These are phyloP conservation scores for Rhizopogon vesiculosus DNA, from an alignment of 768 basidiomycete genomes.

Conservation along the genomic window DNA sequence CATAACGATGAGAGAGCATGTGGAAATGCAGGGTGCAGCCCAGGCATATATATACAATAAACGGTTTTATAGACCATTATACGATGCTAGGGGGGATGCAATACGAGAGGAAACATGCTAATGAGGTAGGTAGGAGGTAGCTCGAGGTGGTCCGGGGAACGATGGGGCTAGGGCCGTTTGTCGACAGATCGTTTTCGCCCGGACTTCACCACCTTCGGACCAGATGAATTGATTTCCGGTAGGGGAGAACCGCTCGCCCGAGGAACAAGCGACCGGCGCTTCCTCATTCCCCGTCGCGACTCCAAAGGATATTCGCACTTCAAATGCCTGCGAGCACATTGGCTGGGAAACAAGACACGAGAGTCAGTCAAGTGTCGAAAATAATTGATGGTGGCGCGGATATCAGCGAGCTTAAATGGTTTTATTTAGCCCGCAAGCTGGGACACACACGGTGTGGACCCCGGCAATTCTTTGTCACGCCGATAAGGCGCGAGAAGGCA, in stretches of 20 bases:
- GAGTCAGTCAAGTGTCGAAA: slow-evolving; percentile 15
- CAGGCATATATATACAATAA: slow-evolving; percentile 2
- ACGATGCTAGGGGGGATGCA: not conserved
- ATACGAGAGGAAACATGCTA: not conserved
- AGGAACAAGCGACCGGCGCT: slow-evolving; percentile 31
- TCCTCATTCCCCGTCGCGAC: slow-evolving; percentile 65
- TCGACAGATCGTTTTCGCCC: slow-evolving; percentile 24
- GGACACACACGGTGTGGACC: slow-evolving; percentile 4
- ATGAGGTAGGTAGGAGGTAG: not conserved
- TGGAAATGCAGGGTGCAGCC: slow-evolving; percentile 3
- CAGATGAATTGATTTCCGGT: slow-evolving; percentile 20
- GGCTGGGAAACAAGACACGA: slow-evolving; percentile 38
- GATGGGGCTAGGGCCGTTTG: slow-evolving; percentile 14
- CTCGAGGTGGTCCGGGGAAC: not conserved
- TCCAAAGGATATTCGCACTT: slow-evolving; percentile 69
- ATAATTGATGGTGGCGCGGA: slow-evolving; percentile 14
- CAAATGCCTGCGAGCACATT: slow-evolving; percentile 66
- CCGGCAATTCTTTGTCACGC: slow-evolving; percentile 9
- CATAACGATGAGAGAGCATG: slow-evolving; percentile 17
- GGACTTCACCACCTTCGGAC: slow-evolving; percentile 21
- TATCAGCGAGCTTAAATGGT: slow-evolving; percentile 17
- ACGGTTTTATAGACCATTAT: not conserved
- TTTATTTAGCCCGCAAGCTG: slow-evolving; percentile 3
- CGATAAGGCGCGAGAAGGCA: slow-evolving; percentile 5
- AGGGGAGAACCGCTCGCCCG: slow-evolving; percentile 18